Evolutionary conservation across 2,329 filamentous ascomycete genomes (phyloP), one percentile per base, ranked within the genome.

Genomic region (Diaporthe sp.): DNA sequence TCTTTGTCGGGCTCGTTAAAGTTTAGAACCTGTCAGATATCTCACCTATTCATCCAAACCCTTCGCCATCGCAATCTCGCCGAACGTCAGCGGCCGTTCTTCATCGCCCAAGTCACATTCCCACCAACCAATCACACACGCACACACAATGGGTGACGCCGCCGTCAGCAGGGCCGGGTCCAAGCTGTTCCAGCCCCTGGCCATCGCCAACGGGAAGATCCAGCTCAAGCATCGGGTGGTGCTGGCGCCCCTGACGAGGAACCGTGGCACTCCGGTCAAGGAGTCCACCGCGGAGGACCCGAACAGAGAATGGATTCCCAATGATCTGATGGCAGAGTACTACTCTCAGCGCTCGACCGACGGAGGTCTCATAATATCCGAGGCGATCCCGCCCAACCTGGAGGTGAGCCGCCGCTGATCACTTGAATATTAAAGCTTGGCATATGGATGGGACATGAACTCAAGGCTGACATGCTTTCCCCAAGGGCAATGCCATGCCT

Each of bases 111-210:
- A 42, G 31, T 12, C 6, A 31, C 65, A 17, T 55, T 28, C 22
- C 49, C 49, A 42, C 31, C 34, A 55, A 12, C 46, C 49, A 70
- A 55, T 25, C 49, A 55, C 49, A 42, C 46, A 37, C 65, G 8
- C 34, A 31, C 34, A 12, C 39, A 57, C 15, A 37, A 73, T 77
- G 73, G 73, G 75, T 55, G 49, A 77, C 75, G 67, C 77, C 49
- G 53, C 74, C 60, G 55, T 76, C 74, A 73, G 77, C 58, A 72
- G 74, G 53, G 70, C 49, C 19, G 49, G 46, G 72, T 79, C 80
- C 62, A 71, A 80, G 75, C 79, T 84, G 19, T 84, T 85, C 68
- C 76, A 82, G 72, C 82, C 84, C 4, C 76, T 84, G 17, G 79
- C 76, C 15, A 82, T 86, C 77, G 77, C 84, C 82, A 67, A 75